These are phyloP conservation scores for Pyrus hybrid DNA, from an alignment of 331 rosid species.

Conservation along the genomic window DNA sequence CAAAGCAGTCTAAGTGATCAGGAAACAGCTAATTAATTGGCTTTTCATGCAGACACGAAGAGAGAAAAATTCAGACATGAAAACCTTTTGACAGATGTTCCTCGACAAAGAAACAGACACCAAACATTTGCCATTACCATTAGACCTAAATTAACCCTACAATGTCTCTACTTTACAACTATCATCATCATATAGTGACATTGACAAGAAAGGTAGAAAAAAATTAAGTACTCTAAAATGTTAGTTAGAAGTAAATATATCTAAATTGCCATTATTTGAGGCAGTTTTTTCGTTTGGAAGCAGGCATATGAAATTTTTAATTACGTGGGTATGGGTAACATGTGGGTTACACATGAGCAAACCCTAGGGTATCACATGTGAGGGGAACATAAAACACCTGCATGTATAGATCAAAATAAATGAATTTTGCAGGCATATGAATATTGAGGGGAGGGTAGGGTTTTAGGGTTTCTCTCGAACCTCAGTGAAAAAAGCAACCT, in stretches of 20 bases:
- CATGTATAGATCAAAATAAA: neutral
- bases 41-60: slow-evolving; percentile 16
- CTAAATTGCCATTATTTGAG: neutral
- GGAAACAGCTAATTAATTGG: slow-evolving; percentile 8
- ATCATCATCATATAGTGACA: slow-evolving; percentile 5
- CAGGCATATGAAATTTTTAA: slow-evolving; percentile 35
- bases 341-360: slow-evolving; percentile 86
- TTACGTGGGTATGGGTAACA: slow-evolving; percentile 62
- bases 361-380: slow-evolving; percentile 41
- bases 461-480: neutral
- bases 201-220: slow-evolving; percentile 22
- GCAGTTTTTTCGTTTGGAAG: slow-evolving; percentile 2
- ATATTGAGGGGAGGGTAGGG: neutral
- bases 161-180: slow-evolving; percentile 23
- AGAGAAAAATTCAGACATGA: slow-evolving; percentile 22
- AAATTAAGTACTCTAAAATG: neutral
- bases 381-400: slow-evolving; percentile 87
- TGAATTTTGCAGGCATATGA: neutral
- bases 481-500: slow-evolving; percentile 34
- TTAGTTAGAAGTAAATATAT: neutral
- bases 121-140: slow-evolving; percentile 13
- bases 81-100: slow-evolving; percentile 27
- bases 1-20: slow-evolving; percentile 11
- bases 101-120: slow-evolving; percentile 25
- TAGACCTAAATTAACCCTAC: slow-evolving; percentile 24